Base-by-base conservation (phyloP, 2,329 filamentous ascomycete genomes). In the Penicillium italicum region DNA sequence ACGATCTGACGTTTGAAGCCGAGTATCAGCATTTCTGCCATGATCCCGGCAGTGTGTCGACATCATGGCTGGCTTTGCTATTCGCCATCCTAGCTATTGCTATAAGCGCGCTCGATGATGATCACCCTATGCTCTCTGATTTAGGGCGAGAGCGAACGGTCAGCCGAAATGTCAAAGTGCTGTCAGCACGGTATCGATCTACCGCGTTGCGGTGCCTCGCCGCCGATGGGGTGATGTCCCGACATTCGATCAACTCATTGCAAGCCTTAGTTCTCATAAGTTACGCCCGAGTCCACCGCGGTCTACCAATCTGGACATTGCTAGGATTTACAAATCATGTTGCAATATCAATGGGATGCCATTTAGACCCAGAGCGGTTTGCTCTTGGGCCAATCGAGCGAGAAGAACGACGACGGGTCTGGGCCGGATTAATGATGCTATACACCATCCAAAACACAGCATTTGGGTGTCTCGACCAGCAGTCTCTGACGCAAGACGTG, bases 301-400 rank as follows among this genome's bases (percentile, higher is more conserved):
- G 72, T 10, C 62, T 73, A 2, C 67, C 71, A 0, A 69, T 69
- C 8, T 77, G 74, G 74, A 70, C 74, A 5, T 58, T 77, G 7
- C 59, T 77, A 10, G 74, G 74, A 10, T 67, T 73, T 34, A 71
- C 73, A 2, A 69, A 74, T 40, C 69, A 77, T 50, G 69, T 75
- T 38, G 72, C 73, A n/a, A 69, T 75, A 36, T 69, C 69, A 0
- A 73, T 77, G 65, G 74, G 74, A 7, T 76, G 73, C 37, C 74
- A 77, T 56, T 62, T 77, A 12, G 74, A 77, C 43, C 73, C 74
- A 10, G 68, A 71, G 20, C 62, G 67, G 33, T 74, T 76, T 34
- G 57, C 59, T 2, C 62, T 77, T 1, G 67, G 67, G 12, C 55
- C 66, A 2, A 64, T 77, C 6, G 69, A 74, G 59, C 66, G 68